Conservation (phyloP, 23 red algal species). For the Gracilaria caudata region DNA sequence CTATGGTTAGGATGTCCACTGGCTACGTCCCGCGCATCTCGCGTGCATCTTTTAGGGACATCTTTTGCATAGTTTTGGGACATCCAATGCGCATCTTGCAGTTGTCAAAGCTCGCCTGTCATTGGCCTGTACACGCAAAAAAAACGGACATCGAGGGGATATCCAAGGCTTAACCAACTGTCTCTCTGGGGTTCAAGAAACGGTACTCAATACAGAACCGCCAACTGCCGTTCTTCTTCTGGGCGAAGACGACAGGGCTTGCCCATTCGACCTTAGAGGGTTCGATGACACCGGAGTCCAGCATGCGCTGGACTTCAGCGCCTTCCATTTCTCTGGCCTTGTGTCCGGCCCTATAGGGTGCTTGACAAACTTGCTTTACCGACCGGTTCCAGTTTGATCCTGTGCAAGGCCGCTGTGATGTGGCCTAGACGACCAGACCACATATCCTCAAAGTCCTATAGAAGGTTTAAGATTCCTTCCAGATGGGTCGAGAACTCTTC, state of each 20-base stretch:
- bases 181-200: too few relatives aligned
- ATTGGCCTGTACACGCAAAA: too few relatives aligned
- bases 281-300: conserved; percentile 4
- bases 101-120: too few relatives aligned
- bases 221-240: neutral
- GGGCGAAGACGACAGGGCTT: conserved; percentile 9
- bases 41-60: neutral
- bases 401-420: neutral
- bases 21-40: neutral
- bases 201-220: conserved; percentile 23
- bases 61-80: neutral
- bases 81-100: neutral
- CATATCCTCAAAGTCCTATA: conserved; percentile 16
- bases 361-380: neutral
- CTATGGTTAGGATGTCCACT: neutral
- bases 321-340: neutral
- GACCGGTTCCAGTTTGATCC: neutral
- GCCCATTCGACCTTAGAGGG: conserved; percentile 16
- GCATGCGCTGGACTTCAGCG: neutral
- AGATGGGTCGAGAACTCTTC: neutral
- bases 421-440: neutral
- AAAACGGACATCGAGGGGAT: too few relatives aligned
- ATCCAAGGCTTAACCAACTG: too few relatives aligned
- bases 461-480: neutral
- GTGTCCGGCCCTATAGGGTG: conserved; percentile 5